Evolutionary conservation across 352 stramenopile genomes (phyloP), one percentile per base, ranked within the genome.

Genomic region (Phytophthora capsici): DNA sequence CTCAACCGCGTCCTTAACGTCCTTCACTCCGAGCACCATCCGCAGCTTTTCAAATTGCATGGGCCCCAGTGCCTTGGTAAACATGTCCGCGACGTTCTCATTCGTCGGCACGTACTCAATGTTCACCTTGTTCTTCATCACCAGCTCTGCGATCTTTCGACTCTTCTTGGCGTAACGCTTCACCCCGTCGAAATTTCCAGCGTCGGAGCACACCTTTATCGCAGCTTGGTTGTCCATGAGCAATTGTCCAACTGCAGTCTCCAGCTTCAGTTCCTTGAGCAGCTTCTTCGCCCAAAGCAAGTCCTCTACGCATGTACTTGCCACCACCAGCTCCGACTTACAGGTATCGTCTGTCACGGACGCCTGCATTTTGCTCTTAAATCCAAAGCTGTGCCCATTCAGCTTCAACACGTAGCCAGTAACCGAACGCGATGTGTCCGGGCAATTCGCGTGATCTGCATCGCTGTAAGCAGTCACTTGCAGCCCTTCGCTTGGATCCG

Each of bases 321-420:
- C 54, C 1, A 44, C 54, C 2, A 63, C n/a, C 4, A 63, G 32
- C 23, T 63, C 54, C 0, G 54, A 48, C 23, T 54, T 63, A n/a
- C 54, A 54, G 1, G 54, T 54, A 5, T 53, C 54, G 10, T 55
- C 34, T 3, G 54, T 63, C 5, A 56, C 45, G 4, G n/a, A 36
- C 2, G 41, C 41, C 22, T 56, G 36, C 55, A 54, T 63, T 14
- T 38, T 62, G 41, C 43, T 62, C 12, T 54, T 62, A 16, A 62
- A 62, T 5, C 51, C 37, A 22, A 59, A 20, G 19, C 51, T 59
- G 5, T 43, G 32, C 6, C 19, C 28, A 23, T 60, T 51, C 28
- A 51, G 14, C 26, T n/a, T n/a, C n/a, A n/a, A n/a, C 50, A 58
- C 51, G 12, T 38, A 49, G 3, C 38, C 51, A 9, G n/a, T n/a